Base-by-base conservation (phyloP, 1,139 yeast genomes). In the Suhomyces yuchorum region DNA sequence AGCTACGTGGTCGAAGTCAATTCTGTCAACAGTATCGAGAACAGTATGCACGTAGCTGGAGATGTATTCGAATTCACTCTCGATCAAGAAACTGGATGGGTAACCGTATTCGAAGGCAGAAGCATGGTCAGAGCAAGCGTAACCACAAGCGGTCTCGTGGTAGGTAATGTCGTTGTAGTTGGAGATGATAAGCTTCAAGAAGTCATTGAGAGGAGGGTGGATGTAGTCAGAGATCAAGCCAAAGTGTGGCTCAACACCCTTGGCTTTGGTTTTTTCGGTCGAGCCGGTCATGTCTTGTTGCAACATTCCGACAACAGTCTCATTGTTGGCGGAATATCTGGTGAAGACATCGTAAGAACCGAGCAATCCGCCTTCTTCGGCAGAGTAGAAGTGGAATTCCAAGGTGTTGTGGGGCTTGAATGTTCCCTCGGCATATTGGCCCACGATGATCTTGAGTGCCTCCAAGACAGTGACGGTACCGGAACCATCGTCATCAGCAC, bases 241-340 rank as follows among this genome's bases (percentile, higher is more conserved):
- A 58, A 91, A 78, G 60, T 86, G 88, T 50, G 85, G 92, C 43
- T 78, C 80, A n/a, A 73, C 64, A 4, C 85, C 86, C 37, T 70
- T 72, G 42, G 80, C 83, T 22, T 73, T 60, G 19, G 85, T 70
- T 43, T 77, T 80, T 42, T 80, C 77, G 8, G 85, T 80, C 61
- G 78, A 91, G 0, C 98, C 98, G 1, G 97, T 89, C 97, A 92
- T 92, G 63, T 92, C 98, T 65, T 91, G 96, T 66, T 92, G 97
- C 44, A 92, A 74, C 91, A 91, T 86, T 5, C 92, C 92, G 32
- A 84, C 77, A 19, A 92, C 92, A 17, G 76, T 73, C 49, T 71
- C 76, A 36, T 73, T 72, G 2, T 67, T 56, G 9, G 64, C 60
- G 20, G 75, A 65, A 60, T 87, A 87, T 26, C 73, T 68, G 17